A percentile compares a stretch with the other conserved stretches of the same genome.
Conservation (phyloP, 1,284 basidiomycete genomes). For the Nidula niveotomentosa region DNA sequence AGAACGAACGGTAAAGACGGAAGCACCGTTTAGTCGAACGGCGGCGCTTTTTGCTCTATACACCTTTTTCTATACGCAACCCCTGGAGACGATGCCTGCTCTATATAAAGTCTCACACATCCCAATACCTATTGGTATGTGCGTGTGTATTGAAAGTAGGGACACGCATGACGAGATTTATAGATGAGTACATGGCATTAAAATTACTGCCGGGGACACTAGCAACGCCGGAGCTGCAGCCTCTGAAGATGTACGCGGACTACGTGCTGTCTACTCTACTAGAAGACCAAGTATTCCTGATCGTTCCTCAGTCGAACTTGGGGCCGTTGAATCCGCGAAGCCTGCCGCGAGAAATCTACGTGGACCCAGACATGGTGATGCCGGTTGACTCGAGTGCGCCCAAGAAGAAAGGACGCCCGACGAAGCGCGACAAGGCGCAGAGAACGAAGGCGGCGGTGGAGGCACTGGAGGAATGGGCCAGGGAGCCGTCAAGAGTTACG, state of each 20-base stretch:
- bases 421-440: constrained; percentile 57
- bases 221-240: constrained; percentile 32
- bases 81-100: constrained; percentile 46
- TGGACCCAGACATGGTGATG: constrained; percentile 31
- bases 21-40: constrained; percentile 49
- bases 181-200: constrained; percentile 57
- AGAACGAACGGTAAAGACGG: constrained; percentile 55
- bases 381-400: constrained; percentile 15
- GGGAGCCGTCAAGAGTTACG: constrained; percentile 25
- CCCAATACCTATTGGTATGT: constrained; percentile 57
- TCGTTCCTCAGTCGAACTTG: constrained; percentile 52
- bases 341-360: constrained; percentile 64
- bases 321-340: constrained; percentile 56
- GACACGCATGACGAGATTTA: constrained; percentile 4
- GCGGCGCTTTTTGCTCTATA: constrained; percentile 68
- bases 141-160: neutral
- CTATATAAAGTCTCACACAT: constrained; percentile 48
- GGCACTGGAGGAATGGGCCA: constrained; percentile 52
- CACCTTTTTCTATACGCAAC: constrained; percentile 66
- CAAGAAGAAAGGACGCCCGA: constrained; percentile 68
- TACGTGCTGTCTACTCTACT: constrained; percentile 49
- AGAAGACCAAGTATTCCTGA: constrained; percentile 49
- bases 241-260: constrained; percentile 46
- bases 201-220: constrained; percentile 42
- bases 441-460: constrained; percentile 51